Evolutionary conservation across 2,329 filamentous ascomycete genomes (phyloP).

Genomic region (Corynespora cassiicola): DNA sequence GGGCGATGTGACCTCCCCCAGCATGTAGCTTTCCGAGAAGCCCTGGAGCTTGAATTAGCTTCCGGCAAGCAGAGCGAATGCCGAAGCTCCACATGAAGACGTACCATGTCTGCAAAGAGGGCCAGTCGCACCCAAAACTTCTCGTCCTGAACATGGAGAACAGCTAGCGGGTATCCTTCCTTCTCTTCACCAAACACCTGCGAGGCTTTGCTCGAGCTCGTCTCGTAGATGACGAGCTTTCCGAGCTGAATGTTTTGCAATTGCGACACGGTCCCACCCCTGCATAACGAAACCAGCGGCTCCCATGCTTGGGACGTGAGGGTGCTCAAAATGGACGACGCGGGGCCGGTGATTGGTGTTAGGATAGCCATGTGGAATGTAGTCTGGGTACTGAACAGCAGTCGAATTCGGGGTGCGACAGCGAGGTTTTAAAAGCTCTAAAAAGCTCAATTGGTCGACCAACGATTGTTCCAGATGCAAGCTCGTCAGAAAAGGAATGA

Average conservation of each 20-base stretch:
- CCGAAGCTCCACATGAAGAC: slow-evolving; percentile 12
- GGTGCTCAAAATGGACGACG: slow-evolving; percentile 49
- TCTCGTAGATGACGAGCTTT: slow-evolving; percentile 53
- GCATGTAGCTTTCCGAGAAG: slow-evolving; percentile 76
- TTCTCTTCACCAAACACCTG: slow-evolving; percentile 51
- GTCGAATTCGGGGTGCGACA: no score
- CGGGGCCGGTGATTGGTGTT: slow-evolving; percentile 43
- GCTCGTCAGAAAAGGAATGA: no score
- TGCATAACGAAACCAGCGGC: slow-evolving; percentile 54
- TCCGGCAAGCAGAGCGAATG: no score
- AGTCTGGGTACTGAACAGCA: no score
- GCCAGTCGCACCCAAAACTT: slow-evolving; percentile 74
- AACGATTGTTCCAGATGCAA: no score
- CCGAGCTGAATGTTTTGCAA: slow-evolving; percentile 55
- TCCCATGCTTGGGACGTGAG: slow-evolving; percentile 56
- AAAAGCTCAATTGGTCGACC: no score
- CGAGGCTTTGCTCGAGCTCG: slow-evolving; percentile 49
- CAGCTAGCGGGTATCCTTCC: slow-evolving; percentile 53
- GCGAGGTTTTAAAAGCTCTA: no score
- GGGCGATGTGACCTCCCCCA: slow-evolving; percentile 71
- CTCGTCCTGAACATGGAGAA: slow-evolving; percentile 68
- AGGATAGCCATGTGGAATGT: slow-evolving; percentile 45
- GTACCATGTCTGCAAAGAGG: slow-evolving; percentile 74
- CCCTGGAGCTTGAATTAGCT: slow-evolving; percentile 49
- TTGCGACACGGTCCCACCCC: slow-evolving; percentile 53